Percentiles rank a stretch among this genome's conserved stretches.
Conservation (phyloP, 2,329 filamentous ascomycete species). For the Westerdykella ornata region DNA sequence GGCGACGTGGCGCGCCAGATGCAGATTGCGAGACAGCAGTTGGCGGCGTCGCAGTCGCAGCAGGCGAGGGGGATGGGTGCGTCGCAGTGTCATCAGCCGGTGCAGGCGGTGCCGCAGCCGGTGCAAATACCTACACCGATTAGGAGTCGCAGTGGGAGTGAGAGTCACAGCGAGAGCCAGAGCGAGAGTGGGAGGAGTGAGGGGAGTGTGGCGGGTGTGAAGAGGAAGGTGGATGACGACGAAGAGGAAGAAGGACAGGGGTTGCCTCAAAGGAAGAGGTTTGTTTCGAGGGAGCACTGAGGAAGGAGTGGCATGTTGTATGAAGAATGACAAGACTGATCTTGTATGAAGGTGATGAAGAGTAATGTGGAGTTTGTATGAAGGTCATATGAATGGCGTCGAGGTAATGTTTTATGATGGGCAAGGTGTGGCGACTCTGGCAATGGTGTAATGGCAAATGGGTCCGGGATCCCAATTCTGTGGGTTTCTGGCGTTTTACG, state of each 20-base stretch:
- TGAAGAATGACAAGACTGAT: too few relatives aligned
- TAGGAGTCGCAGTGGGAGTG: constrained; percentile 26
- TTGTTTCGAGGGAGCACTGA: not conserved
- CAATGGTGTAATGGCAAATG: too few relatives aligned
- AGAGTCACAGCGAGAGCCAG: constrained; percentile 11
- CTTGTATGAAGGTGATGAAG: too few relatives aligned
- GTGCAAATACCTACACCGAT: constrained; percentile 18
- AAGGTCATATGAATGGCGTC: too few relatives aligned
- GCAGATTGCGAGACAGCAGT: constrained; percentile 19
- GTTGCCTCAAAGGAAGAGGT: not conserved
- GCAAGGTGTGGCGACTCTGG: too few relatives aligned
- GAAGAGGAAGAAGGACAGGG: constrained; percentile 10
- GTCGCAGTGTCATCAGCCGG: not conserved
- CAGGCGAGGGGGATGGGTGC: constrained; percentile 4
- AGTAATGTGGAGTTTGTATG: too few relatives aligned
- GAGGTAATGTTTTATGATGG: too few relatives aligned
- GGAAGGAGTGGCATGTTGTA: too few relatives aligned
- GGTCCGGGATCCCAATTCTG: too few relatives aligned
- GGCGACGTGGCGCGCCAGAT: constrained; percentile 32
- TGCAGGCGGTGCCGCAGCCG: constrained; percentile 8
- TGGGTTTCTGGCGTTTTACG: too few relatives aligned
- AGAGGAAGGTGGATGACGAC: constrained; percentile 22
- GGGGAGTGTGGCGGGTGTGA: constrained; percentile 7
- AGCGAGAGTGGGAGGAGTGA: not conserved
- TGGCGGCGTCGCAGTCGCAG: constrained; percentile 4